A percentile compares a stretch with the other conserved stretches of the same genome.
phyloP scores from a whole-genome alignment of 768 basidiomycete genomes.

The Coprinopsis sp. region DNA sequence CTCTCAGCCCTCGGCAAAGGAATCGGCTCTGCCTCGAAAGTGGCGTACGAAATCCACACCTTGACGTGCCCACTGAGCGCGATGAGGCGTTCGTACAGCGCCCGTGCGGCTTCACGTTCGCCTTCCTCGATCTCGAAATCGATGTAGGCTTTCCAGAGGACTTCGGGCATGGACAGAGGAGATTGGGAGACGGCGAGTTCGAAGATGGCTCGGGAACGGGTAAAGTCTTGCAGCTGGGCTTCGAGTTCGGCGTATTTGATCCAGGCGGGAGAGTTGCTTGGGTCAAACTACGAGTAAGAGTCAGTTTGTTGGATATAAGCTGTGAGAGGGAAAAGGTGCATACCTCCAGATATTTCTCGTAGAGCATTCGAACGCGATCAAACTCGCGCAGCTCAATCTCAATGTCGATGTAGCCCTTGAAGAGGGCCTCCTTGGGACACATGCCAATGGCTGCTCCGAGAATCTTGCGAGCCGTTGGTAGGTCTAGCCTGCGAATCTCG shows the following conservation, averaged over 20 bases:
- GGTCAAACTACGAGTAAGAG: conserved; percentile 74
- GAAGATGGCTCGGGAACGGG: conserved; percentile 89
- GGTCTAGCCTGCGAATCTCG: conserved; percentile 78
- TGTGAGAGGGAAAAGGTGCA: conserved; percentile 14
- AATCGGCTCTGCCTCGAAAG: conserved; percentile 82
- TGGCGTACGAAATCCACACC: conserved; percentile 94
- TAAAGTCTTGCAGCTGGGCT: conserved; percentile 77
- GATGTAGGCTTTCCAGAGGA: conserved; percentile 93
- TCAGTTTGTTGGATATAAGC: conserved; percentile 1
- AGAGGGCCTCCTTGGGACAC: conserved; percentile 92
- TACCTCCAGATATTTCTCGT: conserved; percentile 93
- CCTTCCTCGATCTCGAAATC: conserved; percentile 96
- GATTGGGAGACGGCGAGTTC: conserved; percentile 84
- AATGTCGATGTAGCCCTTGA: conserved; percentile 94
- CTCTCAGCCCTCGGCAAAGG: conserved; percentile 58
- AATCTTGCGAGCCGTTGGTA: conserved; percentile 82
- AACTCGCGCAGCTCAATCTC: conserved; percentile 96
- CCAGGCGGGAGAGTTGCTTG: conserved; percentile 90
- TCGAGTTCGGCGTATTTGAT: conserved; percentile 95
- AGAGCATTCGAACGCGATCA: conserved; percentile 85
- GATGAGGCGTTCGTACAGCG: conserved; percentile 84
- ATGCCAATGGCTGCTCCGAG: conserved; percentile 90
- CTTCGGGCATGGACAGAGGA: conserved; percentile 90
- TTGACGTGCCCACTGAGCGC: conserved; percentile 89
- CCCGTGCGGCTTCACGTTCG: conserved; percentile 79